A percentile compares a stretch with the other conserved stretches of the same genome.
phyloP scores from a whole-genome alignment of 768 basidiomycete genomes.

The Boletus sp. region DNA sequence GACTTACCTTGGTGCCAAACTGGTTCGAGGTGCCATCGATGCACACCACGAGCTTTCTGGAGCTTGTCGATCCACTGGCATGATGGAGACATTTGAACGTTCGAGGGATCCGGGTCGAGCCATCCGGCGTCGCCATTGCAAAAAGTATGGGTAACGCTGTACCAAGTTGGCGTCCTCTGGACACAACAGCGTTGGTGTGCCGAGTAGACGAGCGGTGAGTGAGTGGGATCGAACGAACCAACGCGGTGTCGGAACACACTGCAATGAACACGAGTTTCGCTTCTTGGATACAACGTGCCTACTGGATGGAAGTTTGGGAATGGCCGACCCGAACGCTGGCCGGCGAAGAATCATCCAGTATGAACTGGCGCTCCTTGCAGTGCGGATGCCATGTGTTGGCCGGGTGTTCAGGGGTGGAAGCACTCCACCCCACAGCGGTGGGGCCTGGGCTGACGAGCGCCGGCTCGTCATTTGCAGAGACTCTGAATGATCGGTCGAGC shows the following conservation, averaged over 20 bases:
- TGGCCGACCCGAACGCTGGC: not conserved
- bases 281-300: slow-evolving; percentile 10
- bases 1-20: slow-evolving; percentile 33
- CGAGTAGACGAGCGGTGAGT: not conserved
- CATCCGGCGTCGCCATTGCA: slow-evolving; percentile 6
- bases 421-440: too few species aligned
- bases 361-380: not conserved
- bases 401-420: not conserved
- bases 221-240: not conserved
- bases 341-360: not conserved
- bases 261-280: slow-evolving; percentile 9
- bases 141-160: not conserved
- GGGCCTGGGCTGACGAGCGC: too few species aligned
- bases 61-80: not conserved
- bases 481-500: too few species aligned
- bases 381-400: slow-evolving; percentile 1
- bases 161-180: not conserved
- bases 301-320: not conserved
- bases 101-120: not conserved
- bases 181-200: not conserved
- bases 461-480: too few species aligned
- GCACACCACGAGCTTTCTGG: slow-evolving; percentile 30
- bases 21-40: slow-evolving; percentile 42
- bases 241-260: not conserved
- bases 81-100: slow-evolving; percentile 1